phyloP scores from a whole-genome alignment of 805 yeast genomes.

The Teunomyces stri region DNA sequence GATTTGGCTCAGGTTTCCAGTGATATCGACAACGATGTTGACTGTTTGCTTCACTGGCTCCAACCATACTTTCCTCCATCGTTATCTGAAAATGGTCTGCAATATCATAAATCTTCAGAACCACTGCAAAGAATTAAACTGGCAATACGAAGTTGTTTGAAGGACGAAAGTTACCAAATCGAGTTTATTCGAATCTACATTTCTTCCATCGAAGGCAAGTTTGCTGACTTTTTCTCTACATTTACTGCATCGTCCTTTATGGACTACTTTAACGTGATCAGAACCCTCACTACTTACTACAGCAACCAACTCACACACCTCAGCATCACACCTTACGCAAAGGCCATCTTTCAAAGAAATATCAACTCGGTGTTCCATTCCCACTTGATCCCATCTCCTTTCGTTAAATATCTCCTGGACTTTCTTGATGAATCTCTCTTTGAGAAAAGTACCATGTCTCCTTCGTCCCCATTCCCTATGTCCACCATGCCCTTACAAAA shows the following conservation, averaged over 20 bases:
- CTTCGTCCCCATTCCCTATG: background rate
- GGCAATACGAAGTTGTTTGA: slow-evolving; percentile 37
- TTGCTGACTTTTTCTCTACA: slow-evolving; percentile 13
- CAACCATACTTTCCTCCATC: slow-evolving; percentile 25
- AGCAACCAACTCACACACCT: slow-evolving; percentile 20
- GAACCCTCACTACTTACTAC: slow-evolving; percentile 21
- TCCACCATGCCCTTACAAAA: background rate
- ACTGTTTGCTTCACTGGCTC: slow-evolving; percentile 31
- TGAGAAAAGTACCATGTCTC: background rate
- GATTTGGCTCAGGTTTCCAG: slow-evolving; percentile 8
- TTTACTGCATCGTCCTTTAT: slow-evolving; percentile 6
- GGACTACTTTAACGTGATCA: slow-evolving; percentile 16
- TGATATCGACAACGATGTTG: slow-evolving; percentile 36
- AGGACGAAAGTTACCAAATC: slow-evolving; percentile 29
- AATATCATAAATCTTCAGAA: slow-evolving; percentile 10
- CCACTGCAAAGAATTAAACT: slow-evolving; percentile 35
- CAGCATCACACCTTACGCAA: slow-evolving; percentile 19
- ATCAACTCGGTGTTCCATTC: slow-evolving; percentile 26
- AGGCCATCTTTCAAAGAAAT: slow-evolving; percentile 25
- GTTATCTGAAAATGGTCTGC: slow-evolving; percentile 1
- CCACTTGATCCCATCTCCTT: background rate
- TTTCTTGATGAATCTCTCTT: slow-evolving; percentile 8
- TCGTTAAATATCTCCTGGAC: slow-evolving; percentile 5
- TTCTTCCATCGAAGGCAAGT: slow-evolving; percentile 27
- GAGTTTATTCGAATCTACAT: slow-evolving; percentile 33